Evolutionary conservation across 129 eudicot species (phyloP).

Genomic region (Lactuca saligna): DNA sequence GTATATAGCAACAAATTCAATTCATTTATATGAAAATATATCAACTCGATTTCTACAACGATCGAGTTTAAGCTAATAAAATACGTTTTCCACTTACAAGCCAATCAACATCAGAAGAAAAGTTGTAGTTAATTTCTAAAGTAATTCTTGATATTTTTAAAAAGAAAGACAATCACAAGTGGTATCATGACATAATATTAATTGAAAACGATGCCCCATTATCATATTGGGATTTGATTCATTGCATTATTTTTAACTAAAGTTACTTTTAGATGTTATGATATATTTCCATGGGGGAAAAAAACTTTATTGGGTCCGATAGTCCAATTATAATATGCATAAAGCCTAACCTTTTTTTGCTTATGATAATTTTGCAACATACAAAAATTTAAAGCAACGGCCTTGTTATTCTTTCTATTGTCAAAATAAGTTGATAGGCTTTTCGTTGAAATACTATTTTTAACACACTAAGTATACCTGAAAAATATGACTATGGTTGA

Average conservation of each 20-base stretch:
- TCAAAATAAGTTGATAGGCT: too few species aligned
- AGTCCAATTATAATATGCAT: background rate
- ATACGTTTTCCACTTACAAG: background rate
- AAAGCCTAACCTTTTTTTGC: background rate
- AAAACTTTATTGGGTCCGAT: background rate
- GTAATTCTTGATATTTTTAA: background rate
- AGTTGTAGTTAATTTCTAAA: background rate
- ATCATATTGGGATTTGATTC: background rate
- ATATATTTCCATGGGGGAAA: background rate
- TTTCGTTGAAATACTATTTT: too few species aligned
- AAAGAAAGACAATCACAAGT: background rate
- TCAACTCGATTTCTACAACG: too few species aligned
- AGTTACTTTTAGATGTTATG: background rate
- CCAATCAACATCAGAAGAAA: background rate
- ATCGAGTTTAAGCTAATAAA: background rate
- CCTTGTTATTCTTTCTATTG: background rate
- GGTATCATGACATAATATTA: background rate
- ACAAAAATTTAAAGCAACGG: background rate
- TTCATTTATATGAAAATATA: too few species aligned
- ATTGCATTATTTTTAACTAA: background rate
- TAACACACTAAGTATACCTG: too few species aligned
- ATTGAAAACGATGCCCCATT: background rate
- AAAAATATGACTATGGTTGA: too few species aligned
- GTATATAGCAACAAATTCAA: too few species aligned
- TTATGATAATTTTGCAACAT: background rate